Evolutionary conservation across 2,329 filamentous ascomycete genomes (phyloP).

Genomic region (Hymenoscyphus infarciens): DNA sequence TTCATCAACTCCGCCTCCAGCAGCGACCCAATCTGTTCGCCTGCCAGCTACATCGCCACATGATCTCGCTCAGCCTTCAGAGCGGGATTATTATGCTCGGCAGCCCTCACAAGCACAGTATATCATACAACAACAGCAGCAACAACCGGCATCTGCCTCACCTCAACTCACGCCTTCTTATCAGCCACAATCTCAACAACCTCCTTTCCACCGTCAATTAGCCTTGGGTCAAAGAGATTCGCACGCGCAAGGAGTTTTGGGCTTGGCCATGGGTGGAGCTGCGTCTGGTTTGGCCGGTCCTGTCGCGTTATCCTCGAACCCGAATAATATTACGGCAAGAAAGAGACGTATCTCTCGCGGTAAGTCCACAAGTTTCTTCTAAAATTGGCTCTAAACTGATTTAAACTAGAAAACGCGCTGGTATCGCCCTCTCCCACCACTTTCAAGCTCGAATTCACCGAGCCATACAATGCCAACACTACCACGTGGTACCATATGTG

Average conservation of each 20-base stretch:
- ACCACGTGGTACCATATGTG: no score
- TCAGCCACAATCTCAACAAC: conserved; percentile 26
- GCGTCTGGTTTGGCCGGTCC: no score
- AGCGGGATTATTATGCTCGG: conserved; percentile 34
- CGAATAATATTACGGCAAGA: no score
- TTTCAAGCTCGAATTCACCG: no score
- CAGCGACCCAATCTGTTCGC: conserved; percentile 19
- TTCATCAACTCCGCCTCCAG: conserved; percentile 31
- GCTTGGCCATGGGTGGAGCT: no score
- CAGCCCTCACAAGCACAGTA: conserved; percentile 28
- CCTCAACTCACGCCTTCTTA: conserved; percentile 30
- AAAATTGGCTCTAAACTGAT: no score
- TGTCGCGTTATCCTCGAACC: no score
- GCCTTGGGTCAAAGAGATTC: conserved; percentile 28
- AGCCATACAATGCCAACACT: no score
- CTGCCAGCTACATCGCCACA: conserved; percentile 31
- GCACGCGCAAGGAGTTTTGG: conserved; percentile 7
- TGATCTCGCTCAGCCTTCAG: conserved; percentile 26
- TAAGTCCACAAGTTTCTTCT: no score
- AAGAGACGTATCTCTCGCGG: no score
- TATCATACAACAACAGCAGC: conserved; percentile 27
- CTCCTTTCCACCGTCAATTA: conserved; percentile 29
- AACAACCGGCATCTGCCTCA: conserved; percentile 28
- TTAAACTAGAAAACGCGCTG: no score
- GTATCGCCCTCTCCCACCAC: no score